Conservation (phyloP, 2,329 filamentous ascomycete genomes). For the Aphanoascus verrucosus region DNA sequence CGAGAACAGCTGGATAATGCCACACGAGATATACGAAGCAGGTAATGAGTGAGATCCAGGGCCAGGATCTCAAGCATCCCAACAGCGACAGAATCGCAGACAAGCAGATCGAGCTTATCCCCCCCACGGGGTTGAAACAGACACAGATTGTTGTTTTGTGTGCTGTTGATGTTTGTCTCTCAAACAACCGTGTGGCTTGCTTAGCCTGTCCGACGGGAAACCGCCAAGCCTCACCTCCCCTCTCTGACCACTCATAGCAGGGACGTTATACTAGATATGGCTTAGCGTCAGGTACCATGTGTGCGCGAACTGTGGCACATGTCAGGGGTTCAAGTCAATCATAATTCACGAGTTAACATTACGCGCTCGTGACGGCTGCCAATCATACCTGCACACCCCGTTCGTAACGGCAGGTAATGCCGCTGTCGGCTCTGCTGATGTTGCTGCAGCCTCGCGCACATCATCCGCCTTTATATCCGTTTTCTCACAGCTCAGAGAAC, state of each 20-base stretch:
- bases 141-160: neutral
- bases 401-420: neutral
- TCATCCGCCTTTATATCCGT: too few species aligned
- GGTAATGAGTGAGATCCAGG: neutral
- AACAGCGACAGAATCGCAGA: neutral
- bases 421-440: too few species aligned
- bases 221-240: neutral
- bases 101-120: neutral
- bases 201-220: neutral
- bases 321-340: constrained; percentile 1
- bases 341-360: neutral
- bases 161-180: neutral
- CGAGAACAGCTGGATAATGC: neutral
- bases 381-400: neutral
- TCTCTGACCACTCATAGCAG: neutral
- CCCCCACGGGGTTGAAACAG: neutral
- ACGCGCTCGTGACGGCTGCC: neutral
- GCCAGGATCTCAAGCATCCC: neutral
- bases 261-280: neutral
- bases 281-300: constrained; percentile 11
- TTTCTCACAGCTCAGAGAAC: too few species aligned
- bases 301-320: neutral
- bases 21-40: neutral
- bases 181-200: constrained; percentile 11
- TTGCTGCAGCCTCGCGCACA: too few species aligned